phyloP scores from a whole-genome alignment of 2,329 filamentous ascomycete genomes.

The Hypoxylon rubiginosum region DNA sequence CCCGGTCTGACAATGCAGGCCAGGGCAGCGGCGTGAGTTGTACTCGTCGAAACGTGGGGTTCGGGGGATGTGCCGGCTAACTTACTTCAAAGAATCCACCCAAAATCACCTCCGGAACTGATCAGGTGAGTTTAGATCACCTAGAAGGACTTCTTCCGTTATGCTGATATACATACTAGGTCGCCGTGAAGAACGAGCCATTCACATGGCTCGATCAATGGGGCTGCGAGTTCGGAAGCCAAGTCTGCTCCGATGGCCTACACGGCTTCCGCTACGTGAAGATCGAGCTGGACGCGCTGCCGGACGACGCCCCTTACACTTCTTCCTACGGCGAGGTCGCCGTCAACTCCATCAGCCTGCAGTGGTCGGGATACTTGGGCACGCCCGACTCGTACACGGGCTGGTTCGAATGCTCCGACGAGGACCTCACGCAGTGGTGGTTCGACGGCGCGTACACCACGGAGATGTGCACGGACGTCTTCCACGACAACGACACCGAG shows the following conservation, averaged over 20 bases:
- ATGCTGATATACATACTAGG: conserved; percentile 45
- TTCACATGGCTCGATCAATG: conserved; percentile 62
- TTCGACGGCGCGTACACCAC: conserved; percentile 67
- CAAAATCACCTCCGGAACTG: conserved; percentile 59
- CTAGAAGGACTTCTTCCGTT: not conserved
- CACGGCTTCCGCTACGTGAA: conserved; percentile 67
- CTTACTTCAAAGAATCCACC: conserved; percentile 38
- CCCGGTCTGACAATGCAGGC: conserved; percentile 60
- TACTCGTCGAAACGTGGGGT: not conserved
- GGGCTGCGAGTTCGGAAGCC: conserved; percentile 58
- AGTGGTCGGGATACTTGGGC: conserved; percentile 61
- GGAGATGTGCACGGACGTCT: conserved; percentile 62
- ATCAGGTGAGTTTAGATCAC: conserved; percentile 55
- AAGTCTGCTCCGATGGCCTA: conserved; percentile 66
- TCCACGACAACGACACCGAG: conserved; percentile 63
- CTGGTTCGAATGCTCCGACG: conserved; percentile 66
- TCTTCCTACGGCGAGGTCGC: conserved; percentile 57
- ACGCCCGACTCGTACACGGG: conserved; percentile 64
- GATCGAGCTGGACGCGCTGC: conserved; percentile 61
- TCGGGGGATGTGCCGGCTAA: not conserved
- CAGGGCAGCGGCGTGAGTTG: conserved; percentile 42
- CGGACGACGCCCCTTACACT: conserved; percentile 60
- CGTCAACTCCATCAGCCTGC: conserved; percentile 59
- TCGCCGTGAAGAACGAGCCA: conserved; percentile 58
- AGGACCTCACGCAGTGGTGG: conserved; percentile 65